Evolutionary conservation across 2,329 filamentous ascomycete genomes (phyloP).

Genomic region (Bipolaris bicolor): DNA sequence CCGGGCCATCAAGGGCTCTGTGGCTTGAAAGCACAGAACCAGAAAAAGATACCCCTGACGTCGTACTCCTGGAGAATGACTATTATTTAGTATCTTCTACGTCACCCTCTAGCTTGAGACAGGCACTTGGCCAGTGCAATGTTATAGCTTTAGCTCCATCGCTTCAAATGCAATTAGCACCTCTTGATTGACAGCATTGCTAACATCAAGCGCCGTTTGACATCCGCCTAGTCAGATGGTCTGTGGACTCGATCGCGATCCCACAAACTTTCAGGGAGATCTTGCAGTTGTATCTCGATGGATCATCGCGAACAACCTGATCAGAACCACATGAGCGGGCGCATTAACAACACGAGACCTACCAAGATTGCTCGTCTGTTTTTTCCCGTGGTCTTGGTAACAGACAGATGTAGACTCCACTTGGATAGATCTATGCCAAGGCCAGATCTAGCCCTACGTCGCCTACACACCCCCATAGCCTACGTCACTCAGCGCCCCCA

Average conservation of each 20-base stretch:
- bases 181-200: conserved; percentile 21
- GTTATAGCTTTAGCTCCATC: conserved; percentile 2
- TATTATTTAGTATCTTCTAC: not conserved
- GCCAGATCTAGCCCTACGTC: conserved; percentile 3
- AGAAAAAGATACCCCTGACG: not conserved
- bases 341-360: not conserved
- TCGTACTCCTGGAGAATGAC: not conserved
- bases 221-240: not conserved
- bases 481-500: conserved; percentile 5
- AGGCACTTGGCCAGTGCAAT: conserved; percentile 12
- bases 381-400: conserved; percentile 9
- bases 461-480: not conserved
- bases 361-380: not conserved
- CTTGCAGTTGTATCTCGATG: not conserved
- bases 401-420: conserved; percentile 5
- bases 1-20: not conserved
- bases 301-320: conserved; percentile 6
- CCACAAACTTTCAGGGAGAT: not conserved
- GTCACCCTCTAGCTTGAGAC: not conserved
- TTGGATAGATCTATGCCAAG: conserved; percentile 6
- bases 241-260: conserved; percentile 1
- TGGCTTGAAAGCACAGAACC: not conserved
- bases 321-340: not conserved
- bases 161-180: conserved; percentile 19
- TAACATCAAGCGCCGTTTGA: conserved; percentile 1